phyloP scores from a whole-genome alignment of 257 asterid species.

The Solanum pimpinellifolium region DNA sequence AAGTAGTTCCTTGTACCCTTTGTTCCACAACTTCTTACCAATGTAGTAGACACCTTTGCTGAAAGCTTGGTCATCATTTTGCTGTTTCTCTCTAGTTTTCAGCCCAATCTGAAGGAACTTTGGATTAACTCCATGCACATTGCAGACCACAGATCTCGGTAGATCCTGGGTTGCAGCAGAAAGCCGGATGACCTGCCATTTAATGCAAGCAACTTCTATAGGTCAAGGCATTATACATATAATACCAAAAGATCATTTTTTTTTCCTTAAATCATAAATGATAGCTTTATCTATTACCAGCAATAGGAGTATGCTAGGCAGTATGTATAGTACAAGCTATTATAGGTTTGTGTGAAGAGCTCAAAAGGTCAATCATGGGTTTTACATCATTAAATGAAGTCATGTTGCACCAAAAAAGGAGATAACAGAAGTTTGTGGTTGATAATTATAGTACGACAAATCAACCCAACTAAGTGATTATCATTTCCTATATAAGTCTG shows the following conservation, averaged over 20 bases:
- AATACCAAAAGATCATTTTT: neutral
- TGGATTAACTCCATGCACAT: conserved; percentile 96
- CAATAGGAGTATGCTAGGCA: neutral
- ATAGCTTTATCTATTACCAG: neutral
- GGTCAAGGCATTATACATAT: neutral
- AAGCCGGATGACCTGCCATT: conserved; percentile 78
- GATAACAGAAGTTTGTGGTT: neutral
- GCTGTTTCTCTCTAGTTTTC: conserved; percentile 53
- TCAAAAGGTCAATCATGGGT: neutral
- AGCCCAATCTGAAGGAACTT: conserved; percentile 79
- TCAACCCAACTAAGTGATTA: neutral
- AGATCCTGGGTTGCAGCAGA: conserved; percentile 99
- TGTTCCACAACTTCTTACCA: conserved; percentile 95
- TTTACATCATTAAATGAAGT: neutral
- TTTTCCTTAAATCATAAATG: neutral
- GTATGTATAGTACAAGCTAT: neutral
- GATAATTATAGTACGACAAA: neutral
- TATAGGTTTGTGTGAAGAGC: neutral
- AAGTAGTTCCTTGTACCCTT: conserved; percentile 91
- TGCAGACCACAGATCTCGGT: conserved; percentile 85
- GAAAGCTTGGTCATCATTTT: conserved; percentile 40
- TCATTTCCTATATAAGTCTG: neutral
- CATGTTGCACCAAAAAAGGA: neutral
- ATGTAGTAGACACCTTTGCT: conserved; percentile 86
- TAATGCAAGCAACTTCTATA: neutral